Base-by-base conservation (phyloP, 305 asterid genomes). In the Lippia alba region DNA sequence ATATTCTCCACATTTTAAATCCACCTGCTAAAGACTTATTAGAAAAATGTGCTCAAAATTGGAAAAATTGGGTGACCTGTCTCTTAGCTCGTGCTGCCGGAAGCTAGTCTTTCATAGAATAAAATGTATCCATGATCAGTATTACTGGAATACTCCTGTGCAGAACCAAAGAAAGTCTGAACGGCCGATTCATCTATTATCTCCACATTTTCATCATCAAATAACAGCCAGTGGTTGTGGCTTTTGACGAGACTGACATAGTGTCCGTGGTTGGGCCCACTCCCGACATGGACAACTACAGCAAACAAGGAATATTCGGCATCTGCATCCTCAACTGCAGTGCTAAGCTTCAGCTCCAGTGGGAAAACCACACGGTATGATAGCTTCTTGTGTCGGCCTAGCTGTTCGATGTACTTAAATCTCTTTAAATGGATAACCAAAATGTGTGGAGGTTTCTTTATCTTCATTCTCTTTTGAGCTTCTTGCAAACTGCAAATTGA, bases 71-170 rank as follows among this genome's bases (percentile, higher is more conserved):
- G 59, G 10, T 44, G 4, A 14, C 12, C 49, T 44, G 49, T 45
- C 58, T 58, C 73, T 79, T 74, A 77, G 81, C 81, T 75, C 58
- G 78, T 74, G 80, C 72, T 55, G 53, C 44, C 66, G n/a, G 75
- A 63, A 11, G 77, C 59, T 9, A 80, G 77, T 63, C 84, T 78
- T 78, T 89, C 92, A n/a, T 89, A 89, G 76, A 89, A 89, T 70
- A 89, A 81, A 64, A 89, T 86, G 69, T 89, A 86, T 51, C 96
- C 96, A 73, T 89, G 96, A 75, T 86, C 92, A 0, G 88, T 86
- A 66, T 89, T 89, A 75, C 85, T 84, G 0, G 89, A 81, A 69
- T 84, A 89, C 51, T 87, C 91, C 50, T 87, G 89, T 59, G 94
- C 86, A 14, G 89, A 85, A 60, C 94, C 94, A 24, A 83, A 87